phyloP scores from a whole-genome alignment of 2,329 filamentous ascomycete species.

The Neonectria hederae region DNA sequence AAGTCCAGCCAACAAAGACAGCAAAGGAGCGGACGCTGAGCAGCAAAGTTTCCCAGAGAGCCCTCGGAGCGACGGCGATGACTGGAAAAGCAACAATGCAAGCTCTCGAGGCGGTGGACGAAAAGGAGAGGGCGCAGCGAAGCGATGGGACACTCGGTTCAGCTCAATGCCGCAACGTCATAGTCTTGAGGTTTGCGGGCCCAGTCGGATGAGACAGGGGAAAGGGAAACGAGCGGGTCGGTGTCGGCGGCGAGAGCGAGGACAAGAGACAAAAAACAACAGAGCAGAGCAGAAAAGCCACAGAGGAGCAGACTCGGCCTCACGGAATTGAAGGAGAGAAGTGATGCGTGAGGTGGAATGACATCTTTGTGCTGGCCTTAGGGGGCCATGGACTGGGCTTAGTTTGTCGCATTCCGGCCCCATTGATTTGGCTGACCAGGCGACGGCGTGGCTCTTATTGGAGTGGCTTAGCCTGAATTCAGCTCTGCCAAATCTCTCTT shows the following conservation, averaged over 20 bases:
- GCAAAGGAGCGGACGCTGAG: slow-evolving; percentile 28
- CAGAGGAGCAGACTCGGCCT: slow-evolving; percentile 34
- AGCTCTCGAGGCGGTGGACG: not conserved
- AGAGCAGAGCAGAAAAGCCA: slow-evolving; percentile 17
- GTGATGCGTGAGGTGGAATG: slow-evolving; percentile 39
- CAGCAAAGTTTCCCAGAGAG: slow-evolving; percentile 16
- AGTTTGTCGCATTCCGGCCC: slow-evolving; percentile 38
- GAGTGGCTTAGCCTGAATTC: not conserved
- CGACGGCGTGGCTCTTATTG: slow-evolving; percentile 41
- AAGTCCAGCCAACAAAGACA: slow-evolving; percentile 22
- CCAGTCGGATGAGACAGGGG: slow-evolving; percentile 18
- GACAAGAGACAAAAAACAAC: slow-evolving; percentile 5
- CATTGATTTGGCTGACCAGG: slow-evolving; percentile 42
- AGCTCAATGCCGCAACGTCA: slow-evolving; percentile 43
- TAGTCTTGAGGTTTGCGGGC: slow-evolving; percentile 31
- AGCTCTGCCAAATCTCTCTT: slow-evolving; percentile 13
- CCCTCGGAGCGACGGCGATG: not conserved
- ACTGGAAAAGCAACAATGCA: slow-evolving; percentile 17
- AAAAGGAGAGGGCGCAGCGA: slow-evolving; percentile 25
- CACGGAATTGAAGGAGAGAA: slow-evolving; percentile 40
- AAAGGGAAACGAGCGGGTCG: slow-evolving; percentile 17
- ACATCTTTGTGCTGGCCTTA: slow-evolving; percentile 39
- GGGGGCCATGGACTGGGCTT: slow-evolving; percentile 30
- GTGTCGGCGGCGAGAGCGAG: slow-evolving; percentile 9
- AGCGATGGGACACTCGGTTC: slow-evolving; percentile 31